These are phyloP conservation scores for Neurospora africana DNA, from an alignment of 495 filamentous ascomycete species.

Conservation along the genomic window DNA sequence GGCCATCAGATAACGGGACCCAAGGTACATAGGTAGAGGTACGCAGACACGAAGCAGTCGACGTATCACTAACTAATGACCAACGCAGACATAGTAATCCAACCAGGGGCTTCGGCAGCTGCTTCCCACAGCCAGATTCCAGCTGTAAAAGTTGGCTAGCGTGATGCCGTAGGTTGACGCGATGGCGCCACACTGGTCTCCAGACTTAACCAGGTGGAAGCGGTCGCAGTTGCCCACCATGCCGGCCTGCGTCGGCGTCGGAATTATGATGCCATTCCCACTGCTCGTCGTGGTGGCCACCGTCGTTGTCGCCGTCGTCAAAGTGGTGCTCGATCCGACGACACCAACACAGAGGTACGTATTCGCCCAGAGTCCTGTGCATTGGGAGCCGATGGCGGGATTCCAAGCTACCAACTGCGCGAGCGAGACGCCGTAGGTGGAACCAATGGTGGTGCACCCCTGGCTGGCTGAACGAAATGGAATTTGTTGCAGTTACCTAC, in stretches of 20 bases:
- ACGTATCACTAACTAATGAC: neutral
- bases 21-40: neutral
- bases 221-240: conserved; percentile 28
- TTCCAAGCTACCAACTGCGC: conserved; percentile 26
- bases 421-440: conserved; percentile 16
- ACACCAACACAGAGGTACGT: conserved; percentile 3
- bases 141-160: conserved; percentile 22
- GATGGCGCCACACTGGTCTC: conserved; percentile 34
- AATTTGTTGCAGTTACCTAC: conserved; percentile 30
- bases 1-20: neutral
- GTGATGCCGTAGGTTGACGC: conserved; percentile 12
- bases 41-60: neutral
- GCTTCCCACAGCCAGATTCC: conserved; percentile 32
- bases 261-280: conserved; percentile 8
- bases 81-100: neutral
- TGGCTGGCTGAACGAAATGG: conserved; percentile 29
- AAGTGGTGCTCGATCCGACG: neutral
- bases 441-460: conserved; percentile 29
- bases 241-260: conserved; percentile 26
- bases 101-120: neutral
- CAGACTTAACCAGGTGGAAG: conserved; percentile 28
- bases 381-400: conserved; percentile 9
- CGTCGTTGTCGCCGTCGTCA: neutral
- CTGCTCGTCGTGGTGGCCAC: conserved; percentile 4
- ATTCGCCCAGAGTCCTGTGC: neutral